Conservation (phyloP, 106 monocot species). For the Platanthera guangdongensis region DNA sequence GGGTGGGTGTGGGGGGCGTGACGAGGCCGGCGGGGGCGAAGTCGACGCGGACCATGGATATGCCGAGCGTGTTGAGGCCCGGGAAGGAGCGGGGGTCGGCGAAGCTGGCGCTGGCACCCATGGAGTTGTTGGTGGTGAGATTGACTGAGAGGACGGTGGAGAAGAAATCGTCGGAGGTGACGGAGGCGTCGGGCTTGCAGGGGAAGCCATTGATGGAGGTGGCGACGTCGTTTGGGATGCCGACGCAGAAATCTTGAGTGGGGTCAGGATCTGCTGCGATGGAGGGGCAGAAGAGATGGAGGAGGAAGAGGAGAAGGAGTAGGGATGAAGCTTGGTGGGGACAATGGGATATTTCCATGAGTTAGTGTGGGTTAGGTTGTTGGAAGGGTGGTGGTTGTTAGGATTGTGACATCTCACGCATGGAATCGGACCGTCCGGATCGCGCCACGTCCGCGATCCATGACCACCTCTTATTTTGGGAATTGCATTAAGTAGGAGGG, state of each 20-base stretch:
- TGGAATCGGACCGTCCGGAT: too few species aligned
- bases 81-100: slow-evolving; percentile 19
- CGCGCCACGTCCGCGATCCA: too few species aligned
- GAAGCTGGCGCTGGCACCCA: slow-evolving; percentile 11
- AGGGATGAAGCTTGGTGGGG: background rate
- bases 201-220: slow-evolving; percentile 21
- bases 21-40: slow-evolving; percentile 12
- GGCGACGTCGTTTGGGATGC: background rate
- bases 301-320: background rate
- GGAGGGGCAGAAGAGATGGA: background rate
- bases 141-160: slow-evolving; percentile 13
- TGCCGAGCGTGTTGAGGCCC: slow-evolving; percentile 28
- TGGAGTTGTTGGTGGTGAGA: slow-evolving; percentile 12
- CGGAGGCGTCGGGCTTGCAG: slow-evolving; percentile 19
- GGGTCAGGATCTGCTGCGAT: slow-evolving; percentile 5
- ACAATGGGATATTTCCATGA: background rate
- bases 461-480: too few species aligned
- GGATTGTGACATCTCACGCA: too few species aligned
- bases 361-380: background rate
- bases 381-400: too few species aligned
- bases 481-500: too few species aligned
- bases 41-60: slow-evolving; percentile 18
- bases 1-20: slow-evolving; percentile 27
- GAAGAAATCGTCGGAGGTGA: slow-evolving; percentile 31
- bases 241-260: slow-evolving; percentile 24